Evolutionary conservation across 371 early-diverging fungal genomes (phyloP), one percentile per base, ranked within the genome.

Genomic region (Dentiscutata heterogama): DNA sequence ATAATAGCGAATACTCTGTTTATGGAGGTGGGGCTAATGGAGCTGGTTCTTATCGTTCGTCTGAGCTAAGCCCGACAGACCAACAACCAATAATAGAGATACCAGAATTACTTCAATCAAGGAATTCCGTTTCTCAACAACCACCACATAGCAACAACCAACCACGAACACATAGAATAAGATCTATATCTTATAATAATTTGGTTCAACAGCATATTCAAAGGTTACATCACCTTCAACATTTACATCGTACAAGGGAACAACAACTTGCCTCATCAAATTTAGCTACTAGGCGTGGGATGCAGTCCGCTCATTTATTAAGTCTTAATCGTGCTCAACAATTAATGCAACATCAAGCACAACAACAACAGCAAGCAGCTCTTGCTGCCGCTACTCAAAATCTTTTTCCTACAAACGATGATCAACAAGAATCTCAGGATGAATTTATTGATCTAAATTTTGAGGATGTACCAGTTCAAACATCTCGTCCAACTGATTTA

Each of bases 191-290:
- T 14, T 60, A 58, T 60, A 39, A 76, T 76, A 70, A 50, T 20
- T 7, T 76, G 20, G 60, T 60, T 61, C 77, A 76, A 25, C 77
- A 76, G 16, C 56, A 76, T n/a, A 58, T 76, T 60, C 77, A 76
- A 61, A 42, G 75, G 8, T 51, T 74, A 53, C 75, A 74, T 56
- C 77, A 76, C 31, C 61, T 76, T 42, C 77, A 76, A 35, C 77
- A 76, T 11, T 22, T 76, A 60, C 77, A 76, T 22, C 77, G 77
- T 61, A 76, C 77, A 35, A 25, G 77, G 22, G 77, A 76, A 25
- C 77, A 60, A 60, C 50, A 53, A 54, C 25, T 31, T 58, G 25
- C 50, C 8, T 29, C 74, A 31, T 56, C 74, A 74, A 76, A 61
- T 61, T 42, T 76, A 20, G 77, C 77, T 13, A 39, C 77, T 35